Conservation (phyloP, 768 basidiomycete species). For the Rhizopogon sp. region DNA sequence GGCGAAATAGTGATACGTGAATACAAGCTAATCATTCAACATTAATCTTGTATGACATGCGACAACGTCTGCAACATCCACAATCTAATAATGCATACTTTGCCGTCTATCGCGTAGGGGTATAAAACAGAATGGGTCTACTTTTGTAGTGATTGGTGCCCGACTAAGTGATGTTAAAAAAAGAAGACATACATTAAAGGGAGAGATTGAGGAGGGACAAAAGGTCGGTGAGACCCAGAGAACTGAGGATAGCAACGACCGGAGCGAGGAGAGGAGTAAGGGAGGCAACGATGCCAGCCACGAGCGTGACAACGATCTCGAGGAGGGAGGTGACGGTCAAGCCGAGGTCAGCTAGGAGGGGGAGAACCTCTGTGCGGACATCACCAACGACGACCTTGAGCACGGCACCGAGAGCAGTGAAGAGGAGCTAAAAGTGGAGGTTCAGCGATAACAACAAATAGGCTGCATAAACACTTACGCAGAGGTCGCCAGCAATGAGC, state of each 20-base stretch:
- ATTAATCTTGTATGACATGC: not conserved
- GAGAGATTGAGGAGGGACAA: constrained; percentile 18
- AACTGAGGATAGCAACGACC: constrained; percentile 14
- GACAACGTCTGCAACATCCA: not conserved
- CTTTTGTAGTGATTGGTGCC: not conserved
- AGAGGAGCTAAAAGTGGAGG: constrained; percentile 16
- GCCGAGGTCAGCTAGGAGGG: constrained; percentile 17
- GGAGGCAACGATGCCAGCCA: constrained; percentile 17
- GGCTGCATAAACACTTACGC: constrained; percentile 9
- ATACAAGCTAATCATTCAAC: not conserved
- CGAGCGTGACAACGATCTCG: constrained; percentile 7
- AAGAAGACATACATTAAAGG: constrained; percentile 5
- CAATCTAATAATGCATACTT: not conserved
- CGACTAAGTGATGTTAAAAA: not conserved
- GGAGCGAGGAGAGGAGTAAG: constrained; percentile 17
- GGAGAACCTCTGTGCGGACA: constrained; percentile 11
- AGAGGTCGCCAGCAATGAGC: constrained; percentile 18
- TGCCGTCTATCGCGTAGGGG: not conserved
- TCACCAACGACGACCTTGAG: constrained; percentile 13
- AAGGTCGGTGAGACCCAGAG: constrained; percentile 17
- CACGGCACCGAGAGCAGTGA: constrained; percentile 20
- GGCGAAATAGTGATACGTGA: too few species aligned
- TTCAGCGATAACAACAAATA: not conserved
- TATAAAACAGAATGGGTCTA: constrained; percentile 2
- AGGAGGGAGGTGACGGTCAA: not conserved